Conservation (phyloP, 1,284 basidiomycete genomes). For the Cryptococcus depauperatus region DNA sequence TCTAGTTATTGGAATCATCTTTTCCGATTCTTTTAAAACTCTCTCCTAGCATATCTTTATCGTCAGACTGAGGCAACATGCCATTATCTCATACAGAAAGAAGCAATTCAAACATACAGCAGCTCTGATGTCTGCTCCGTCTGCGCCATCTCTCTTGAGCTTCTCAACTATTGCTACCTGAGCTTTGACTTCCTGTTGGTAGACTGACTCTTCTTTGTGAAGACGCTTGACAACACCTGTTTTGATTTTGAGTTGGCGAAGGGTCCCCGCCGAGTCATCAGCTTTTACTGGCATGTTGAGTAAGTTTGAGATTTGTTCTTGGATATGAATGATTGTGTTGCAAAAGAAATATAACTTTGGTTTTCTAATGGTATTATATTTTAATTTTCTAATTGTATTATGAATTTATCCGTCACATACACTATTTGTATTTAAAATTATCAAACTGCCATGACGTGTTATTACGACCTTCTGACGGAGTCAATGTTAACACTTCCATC, state of each 20-base stretch:
- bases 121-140: conserved; percentile 73
- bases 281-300: conserved; percentile 28
- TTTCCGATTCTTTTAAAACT: conserved; percentile 67
- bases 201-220: conserved; percentile 62
- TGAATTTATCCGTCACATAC: too few relatives aligned
- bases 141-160: conserved; percentile 56
- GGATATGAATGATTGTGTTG: too few relatives aligned
- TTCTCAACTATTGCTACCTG: conserved; percentile 57
- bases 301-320: too few relatives aligned
- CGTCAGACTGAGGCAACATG: not conserved
- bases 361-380: too few relatives aligned
- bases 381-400: too few relatives aligned
- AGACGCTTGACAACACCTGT: conserved; percentile 61
- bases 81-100: not conserved
- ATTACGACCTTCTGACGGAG: too few relatives aligned
- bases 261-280: conserved; percentile 28
- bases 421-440: too few relatives aligned
- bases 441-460: too few relatives aligned
- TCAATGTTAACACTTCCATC: too few relatives aligned
- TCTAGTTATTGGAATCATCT: conserved; percentile 66
- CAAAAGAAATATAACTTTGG: too few relatives aligned
- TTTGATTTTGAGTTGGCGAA: conserved; percentile 69
- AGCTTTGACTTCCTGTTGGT: conserved; percentile 60
- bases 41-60: conserved; percentile 50
- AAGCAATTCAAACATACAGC: conserved; percentile 52